Base-by-base conservation (phyloP, 106 monocot species). In the Narthecium ossifragum region DNA sequence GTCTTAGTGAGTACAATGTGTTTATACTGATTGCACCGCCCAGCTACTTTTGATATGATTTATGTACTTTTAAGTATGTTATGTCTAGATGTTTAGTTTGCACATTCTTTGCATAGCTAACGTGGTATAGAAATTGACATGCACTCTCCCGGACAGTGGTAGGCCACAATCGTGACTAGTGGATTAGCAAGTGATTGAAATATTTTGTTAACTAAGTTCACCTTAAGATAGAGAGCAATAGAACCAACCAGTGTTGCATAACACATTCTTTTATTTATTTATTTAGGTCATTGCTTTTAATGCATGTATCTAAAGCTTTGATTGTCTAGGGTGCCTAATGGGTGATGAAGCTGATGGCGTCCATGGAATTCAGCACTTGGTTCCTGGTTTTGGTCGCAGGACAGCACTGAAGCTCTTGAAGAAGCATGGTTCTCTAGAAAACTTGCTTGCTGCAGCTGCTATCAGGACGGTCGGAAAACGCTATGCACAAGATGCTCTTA, bases 331-430 rank as follows among this genome's bases (percentile, higher is more conserved):
- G 41, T 91, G 91, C 70, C 71, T 98, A 33, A 49, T 88, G 59
- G 98, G 98, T 22, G 98, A 98, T 77, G 87, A 84, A 72, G 80
- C 73, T 40, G 98, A 98, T 72, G 98, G 98, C 61, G 79, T 98
- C 55, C 90, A 90, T 53, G 91, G 98, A 76, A 87, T 98, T 72
- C 98, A 98, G 64, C 78, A 81, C 8, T 39, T 91, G 28, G 84
- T 59, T 57, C 91, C 98, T 26, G 73, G 84, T 12, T 91, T 98
- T 60, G 98, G 98, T 53, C 86, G 84, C 51, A 91, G 84, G 70
- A 98, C 98, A 56, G 98, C 91, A 14, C 37, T 79, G 31, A 98
- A 91, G 53, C 87, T 98, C 49, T 79, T 98, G 54, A 91, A 80
- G 34, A 91, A 83, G 53, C 85, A 98, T 54, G 91, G 87, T 27